phyloP scores from a whole-genome alignment of 1,284 basidiomycete genomes.

The Fomitiporia mediterranea region DNA sequence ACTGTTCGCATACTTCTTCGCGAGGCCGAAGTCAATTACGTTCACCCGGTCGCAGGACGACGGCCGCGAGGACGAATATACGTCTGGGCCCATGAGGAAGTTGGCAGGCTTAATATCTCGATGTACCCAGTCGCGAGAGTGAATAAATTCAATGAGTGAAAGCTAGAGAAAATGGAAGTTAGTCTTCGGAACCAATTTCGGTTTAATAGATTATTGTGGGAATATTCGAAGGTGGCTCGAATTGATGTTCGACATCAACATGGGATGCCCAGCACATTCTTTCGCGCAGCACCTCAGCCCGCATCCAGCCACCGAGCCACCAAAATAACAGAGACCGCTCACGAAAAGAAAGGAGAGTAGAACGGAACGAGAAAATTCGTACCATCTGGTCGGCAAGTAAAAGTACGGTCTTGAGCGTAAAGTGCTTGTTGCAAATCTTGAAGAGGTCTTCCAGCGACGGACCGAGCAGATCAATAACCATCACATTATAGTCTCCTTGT shows the following conservation, averaged over 20 bases:
- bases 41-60: conserved; percentile 55
- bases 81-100: conserved; percentile 74
- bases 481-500: conserved; percentile 94
- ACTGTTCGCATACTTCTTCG: conserved; percentile 91
- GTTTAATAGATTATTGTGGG: conserved; percentile 2
- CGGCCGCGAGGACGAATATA: conserved; percentile 33
- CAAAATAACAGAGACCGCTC: neutral
- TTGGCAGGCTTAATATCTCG: conserved; percentile 97
- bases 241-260: neutral
- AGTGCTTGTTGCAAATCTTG: conserved; percentile 91
- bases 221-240: conserved; percentile 2
- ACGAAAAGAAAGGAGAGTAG: neutral
- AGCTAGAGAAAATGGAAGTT: conserved; percentile 40
- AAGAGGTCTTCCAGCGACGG: conserved; percentile 93
- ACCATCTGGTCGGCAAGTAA: conserved; percentile 91
- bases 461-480: conserved; percentile 94
- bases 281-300: neutral
- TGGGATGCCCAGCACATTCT: neutral
- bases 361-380: conserved; percentile 30
- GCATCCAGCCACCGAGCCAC: neutral
- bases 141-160: conserved; percentile 71
- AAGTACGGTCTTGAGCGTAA: conserved; percentile 89
- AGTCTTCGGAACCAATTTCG: neutral
- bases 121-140: conserved; percentile 74
- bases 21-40: conserved; percentile 96